Evolutionary conservation across 2,329 filamentous ascomycete genomes (phyloP).

Genomic region (Fusarium globosum): DNA sequence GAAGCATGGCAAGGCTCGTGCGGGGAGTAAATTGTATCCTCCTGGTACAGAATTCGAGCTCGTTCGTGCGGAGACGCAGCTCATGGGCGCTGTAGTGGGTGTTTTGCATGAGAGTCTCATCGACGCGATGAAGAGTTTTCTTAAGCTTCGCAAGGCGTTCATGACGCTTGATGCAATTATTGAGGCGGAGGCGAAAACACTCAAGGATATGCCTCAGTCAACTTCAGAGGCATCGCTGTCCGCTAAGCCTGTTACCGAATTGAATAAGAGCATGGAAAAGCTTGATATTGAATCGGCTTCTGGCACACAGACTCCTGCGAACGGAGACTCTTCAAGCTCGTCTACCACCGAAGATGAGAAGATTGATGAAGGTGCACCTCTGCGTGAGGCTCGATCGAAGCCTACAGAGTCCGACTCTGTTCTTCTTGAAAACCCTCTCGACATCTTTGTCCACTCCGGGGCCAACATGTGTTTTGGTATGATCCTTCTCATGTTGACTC

Average conservation of each 20-base stretch:
- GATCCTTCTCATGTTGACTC: constrained; percentile 86
- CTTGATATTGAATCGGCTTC: constrained; percentile 47
- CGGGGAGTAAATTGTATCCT: constrained; percentile 71
- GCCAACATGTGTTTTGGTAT: constrained; percentile 91
- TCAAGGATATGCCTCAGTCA: constrained; percentile 36
- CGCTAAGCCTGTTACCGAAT: constrained; percentile 38
- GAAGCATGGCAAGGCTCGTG: constrained; percentile 61
- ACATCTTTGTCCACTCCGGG: constrained; percentile 90
- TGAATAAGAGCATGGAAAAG: constrained; percentile 50
- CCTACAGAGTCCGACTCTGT: constrained; percentile 67
- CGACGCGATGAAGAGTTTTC: constrained; percentile 91
- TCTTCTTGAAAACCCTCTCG: constrained; percentile 78
- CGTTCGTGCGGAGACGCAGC: constrained; percentile 84
- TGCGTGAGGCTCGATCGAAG: constrained; percentile 41
- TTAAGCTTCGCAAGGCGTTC: constrained; percentile 91
- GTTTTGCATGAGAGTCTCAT: constrained; percentile 94
- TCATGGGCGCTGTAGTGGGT: constrained; percentile 89
- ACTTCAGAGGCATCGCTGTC: constrained; percentile 9
- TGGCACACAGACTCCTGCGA: constrained; percentile 56
- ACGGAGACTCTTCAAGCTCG: constrained; percentile 30
- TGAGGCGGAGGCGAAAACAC: constrained; percentile 72
- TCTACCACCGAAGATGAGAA: constrained; percentile 35
- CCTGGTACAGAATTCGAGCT: constrained; percentile 88
- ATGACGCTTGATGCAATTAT: constrained; percentile 83
- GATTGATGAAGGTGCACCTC: constrained; percentile 38